These are phyloP conservation scores for Colletotrichum sp. DNA, from an alignment of 2,329 filamentous ascomycete genomes.

Conservation along the genomic window DNA sequence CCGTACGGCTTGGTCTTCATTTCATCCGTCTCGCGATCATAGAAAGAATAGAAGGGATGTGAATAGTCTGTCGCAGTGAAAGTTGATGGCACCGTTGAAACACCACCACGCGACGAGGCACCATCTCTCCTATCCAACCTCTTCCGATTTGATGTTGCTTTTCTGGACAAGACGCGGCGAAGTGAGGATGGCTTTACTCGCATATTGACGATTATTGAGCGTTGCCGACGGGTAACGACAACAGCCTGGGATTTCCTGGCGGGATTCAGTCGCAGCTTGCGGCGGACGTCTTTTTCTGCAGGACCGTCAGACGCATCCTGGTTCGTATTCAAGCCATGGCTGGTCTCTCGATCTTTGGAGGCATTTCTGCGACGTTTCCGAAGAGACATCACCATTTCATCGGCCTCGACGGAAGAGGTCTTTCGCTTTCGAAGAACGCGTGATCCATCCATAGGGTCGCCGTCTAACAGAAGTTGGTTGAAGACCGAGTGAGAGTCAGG, in stretches of 20 bases:
- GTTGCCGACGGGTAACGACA: conserved; percentile 33
- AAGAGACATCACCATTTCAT: conserved; percentile 57
- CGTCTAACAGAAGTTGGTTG: conserved; percentile 73
- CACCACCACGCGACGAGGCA: conserved; percentile 30
- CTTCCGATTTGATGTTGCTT: conserved; percentile 58
- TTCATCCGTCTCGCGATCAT: conserved; percentile 88
- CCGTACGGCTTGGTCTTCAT: conserved; percentile 93
- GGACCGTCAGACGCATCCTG: conserved; percentile 31
- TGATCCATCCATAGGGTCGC: conserved; percentile 77
- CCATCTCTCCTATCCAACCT: conserved; percentile 41
- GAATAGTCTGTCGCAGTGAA: conserved; percentile 58
- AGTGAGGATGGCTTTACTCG: conserved; percentile 63
- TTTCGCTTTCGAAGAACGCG: conserved; percentile 85
- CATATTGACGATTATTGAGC: conserved; percentile 59
- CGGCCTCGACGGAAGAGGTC: conserved; percentile 71
- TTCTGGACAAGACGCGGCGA: conserved; percentile 62
- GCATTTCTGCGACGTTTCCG: conserved; percentile 60
- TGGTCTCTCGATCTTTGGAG: conserved; percentile 44
- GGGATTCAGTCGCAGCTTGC: conserved; percentile 63
- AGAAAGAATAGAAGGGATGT: conserved; percentile 86
- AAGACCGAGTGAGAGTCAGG: conserved; percentile 80
- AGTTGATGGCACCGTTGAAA: conserved; percentile 24
- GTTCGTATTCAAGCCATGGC: conserved; percentile 37
- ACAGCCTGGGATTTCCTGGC: conserved; percentile 42
- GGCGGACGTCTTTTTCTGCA: conserved; percentile 44